phyloP scores from a whole-genome alignment of 1,284 basidiomycete species.

The Cryptococcus wingfieldii region DNA sequence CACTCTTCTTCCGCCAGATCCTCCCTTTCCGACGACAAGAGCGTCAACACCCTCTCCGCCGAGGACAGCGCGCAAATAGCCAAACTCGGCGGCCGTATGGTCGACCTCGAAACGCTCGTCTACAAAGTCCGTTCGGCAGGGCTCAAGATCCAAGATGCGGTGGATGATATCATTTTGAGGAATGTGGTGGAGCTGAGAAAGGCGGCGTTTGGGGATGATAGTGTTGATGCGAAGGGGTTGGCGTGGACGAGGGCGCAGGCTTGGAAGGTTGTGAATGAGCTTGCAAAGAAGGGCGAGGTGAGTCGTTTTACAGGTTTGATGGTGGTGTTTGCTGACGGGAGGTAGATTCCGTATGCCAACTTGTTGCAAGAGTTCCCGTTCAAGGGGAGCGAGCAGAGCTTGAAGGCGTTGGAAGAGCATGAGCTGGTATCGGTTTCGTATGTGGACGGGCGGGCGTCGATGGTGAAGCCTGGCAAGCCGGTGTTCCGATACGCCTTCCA shows the following conservation, averaged over 20 bases:
- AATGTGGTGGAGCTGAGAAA: constrained; percentile 81
- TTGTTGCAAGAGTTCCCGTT: constrained; percentile 80
- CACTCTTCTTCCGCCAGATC: constrained; percentile 17
- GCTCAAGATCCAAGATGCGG: constrained; percentile 67
- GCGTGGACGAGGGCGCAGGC: constrained; percentile 84
- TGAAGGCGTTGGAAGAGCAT: constrained; percentile 82
- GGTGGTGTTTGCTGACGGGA: background rate
- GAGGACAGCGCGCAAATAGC: constrained; percentile 60
- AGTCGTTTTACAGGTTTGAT: constrained; percentile 7
- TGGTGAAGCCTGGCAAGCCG: constrained; percentile 83
- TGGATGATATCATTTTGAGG: constrained; percentile 79
- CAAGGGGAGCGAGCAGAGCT: constrained; percentile 77
- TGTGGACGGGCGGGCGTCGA: constrained; percentile 73
- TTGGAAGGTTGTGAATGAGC: constrained; percentile 73
- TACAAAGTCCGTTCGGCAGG: constrained; percentile 73
- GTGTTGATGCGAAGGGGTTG: constrained; percentile 74
- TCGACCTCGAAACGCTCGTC: constrained; percentile 58
- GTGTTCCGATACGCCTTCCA: constrained; percentile 82
- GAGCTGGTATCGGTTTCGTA: constrained; percentile 80
- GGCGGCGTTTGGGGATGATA: constrained; percentile 87
- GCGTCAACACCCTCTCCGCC: constrained; percentile 22
- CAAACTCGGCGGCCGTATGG: constrained; percentile 78
- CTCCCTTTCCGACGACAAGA: constrained; percentile 7
- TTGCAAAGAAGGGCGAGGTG: constrained; percentile 70
- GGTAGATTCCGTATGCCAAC: constrained; percentile 73